Conservation (phyloP, 805 yeast genomes). For the Ogataea trehaloabstinens region DNA sequence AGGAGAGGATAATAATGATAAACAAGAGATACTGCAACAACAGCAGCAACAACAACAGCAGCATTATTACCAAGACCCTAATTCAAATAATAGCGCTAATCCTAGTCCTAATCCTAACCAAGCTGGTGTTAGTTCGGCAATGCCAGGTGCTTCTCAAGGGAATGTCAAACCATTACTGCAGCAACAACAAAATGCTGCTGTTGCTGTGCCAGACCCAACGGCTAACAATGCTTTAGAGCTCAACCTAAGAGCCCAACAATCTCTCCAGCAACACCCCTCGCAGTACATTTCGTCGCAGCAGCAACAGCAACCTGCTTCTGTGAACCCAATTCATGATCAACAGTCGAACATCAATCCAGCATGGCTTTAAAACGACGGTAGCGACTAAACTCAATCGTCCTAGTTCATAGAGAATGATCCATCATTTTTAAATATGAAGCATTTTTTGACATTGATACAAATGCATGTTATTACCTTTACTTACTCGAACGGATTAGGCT, state of each 20-base stretch:
- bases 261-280: slow-evolving; percentile 25
- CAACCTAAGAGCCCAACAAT: slow-evolving; percentile 13
- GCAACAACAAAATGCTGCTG: slow-evolving; percentile 30
- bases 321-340: slow-evolving; percentile 11
- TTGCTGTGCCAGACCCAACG: slow-evolving; percentile 31
- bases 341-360: slow-evolving; percentile 26
- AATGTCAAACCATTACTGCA: slow-evolving; percentile 30
- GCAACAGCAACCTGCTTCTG: slow-evolving; percentile 22
- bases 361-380: slow-evolving; percentile 23
- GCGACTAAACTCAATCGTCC: neutral
- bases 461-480: too few species aligned
- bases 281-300: slow-evolving; percentile 10
- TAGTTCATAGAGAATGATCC: slow-evolving; percentile 1
- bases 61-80: slow-evolving; percentile 18
- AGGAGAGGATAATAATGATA: slow-evolving; percentile 18
- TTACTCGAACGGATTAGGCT: too few species aligned
- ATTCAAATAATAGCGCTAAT: slow-evolving; percentile 6
- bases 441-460: too few species aligned
- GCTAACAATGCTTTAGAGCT: slow-evolving; percentile 6
- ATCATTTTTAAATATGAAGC: neutral
- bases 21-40: slow-evolving; percentile 10
- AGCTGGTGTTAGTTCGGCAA: neutral
- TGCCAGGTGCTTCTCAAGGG: neutral
- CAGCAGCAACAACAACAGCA: slow-evolving; percentile 16
- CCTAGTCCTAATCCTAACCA: slow-evolving; percentile 4